phyloP scores from a whole-genome alignment of 805 yeast genomes.

The Metschnikowia noctiluminum region DNA sequence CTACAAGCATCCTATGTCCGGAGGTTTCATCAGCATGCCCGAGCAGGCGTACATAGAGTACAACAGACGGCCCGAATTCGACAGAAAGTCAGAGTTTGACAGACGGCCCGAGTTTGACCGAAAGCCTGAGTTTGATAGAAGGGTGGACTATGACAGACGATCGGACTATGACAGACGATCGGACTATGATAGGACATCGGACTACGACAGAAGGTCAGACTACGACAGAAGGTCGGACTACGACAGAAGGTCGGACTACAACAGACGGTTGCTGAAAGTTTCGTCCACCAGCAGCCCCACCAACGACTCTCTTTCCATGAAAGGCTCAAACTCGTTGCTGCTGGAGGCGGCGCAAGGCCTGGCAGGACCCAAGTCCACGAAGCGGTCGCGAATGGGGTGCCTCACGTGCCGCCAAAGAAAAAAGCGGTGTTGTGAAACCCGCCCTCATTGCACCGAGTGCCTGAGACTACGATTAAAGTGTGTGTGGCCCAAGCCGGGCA shows the following conservation, averaged over 20 bases:
- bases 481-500: constrained; percentile 72
- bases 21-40: background rate
- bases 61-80: too few species aligned
- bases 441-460: constrained; percentile 69
- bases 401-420: constrained; percentile 74
- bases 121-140: too few species aligned
- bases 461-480: constrained; percentile 60
- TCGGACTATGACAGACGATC: too few species aligned
- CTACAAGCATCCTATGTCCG: constrained; percentile 3
- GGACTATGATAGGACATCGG: too few species aligned
- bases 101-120: too few species aligned
- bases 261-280: background rate
- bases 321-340: constrained; percentile 1
- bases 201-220: too few species aligned
- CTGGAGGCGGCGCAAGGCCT: background rate
- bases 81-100: too few species aligned
- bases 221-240: too few species aligned
- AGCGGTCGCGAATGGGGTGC: constrained; percentile 69
- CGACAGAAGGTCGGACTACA: too few species aligned
- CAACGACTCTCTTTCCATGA: constrained; percentile 4
- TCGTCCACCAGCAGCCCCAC: constrained; percentile 8
- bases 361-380: constrained; percentile 22
- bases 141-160: too few species aligned
- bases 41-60: too few species aligned
- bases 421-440: constrained; percentile 72